Conservation (phyloP, 73 alveolate genomes). For the Diophrys appendiculata region DNA sequence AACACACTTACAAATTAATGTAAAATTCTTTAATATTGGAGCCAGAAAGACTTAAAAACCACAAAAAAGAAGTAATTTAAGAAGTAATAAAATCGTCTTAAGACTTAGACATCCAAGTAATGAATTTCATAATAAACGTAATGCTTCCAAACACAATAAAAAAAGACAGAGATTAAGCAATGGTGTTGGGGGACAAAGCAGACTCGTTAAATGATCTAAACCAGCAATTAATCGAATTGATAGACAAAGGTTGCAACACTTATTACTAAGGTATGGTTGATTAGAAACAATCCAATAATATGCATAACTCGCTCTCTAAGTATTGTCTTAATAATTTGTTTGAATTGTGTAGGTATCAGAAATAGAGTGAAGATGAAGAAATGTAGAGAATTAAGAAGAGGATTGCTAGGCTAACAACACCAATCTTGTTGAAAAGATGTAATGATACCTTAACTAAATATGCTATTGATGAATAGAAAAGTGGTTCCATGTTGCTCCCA, state of each 20-base stretch:
- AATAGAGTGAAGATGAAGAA: constrained; percentile 28
- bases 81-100: constrained; percentile 56
- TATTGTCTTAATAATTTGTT: constrained; percentile 72
- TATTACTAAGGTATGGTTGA: constrained; percentile 5
- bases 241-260: constrained; percentile 62
- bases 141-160: constrained; percentile 39
- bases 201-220: constrained; percentile 40
- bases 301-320: constrained; percentile 36
- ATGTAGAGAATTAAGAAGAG: constrained; percentile 62
- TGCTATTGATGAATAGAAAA: constrained; percentile 73
- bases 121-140: constrained; percentile 61
- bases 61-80: constrained; percentile 68
- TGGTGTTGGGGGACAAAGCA: no score
- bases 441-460: constrained; percentile 76
- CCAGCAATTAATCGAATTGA: constrained; percentile 37
- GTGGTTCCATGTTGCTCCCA: constrained; percentile 74
- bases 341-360: constrained; percentile 64
- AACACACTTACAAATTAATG: not conserved
- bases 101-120: constrained; percentile 66
- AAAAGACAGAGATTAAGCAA: no score
- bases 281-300: not conserved
- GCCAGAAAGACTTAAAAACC: constrained; percentile 33
- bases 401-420: constrained; percentile 83
- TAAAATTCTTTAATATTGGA: constrained; percentile 19
- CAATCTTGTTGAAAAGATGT: constrained; percentile 82